Base-by-base conservation (phyloP, 345 rosid species). In the Populus ilicifolia region DNA sequence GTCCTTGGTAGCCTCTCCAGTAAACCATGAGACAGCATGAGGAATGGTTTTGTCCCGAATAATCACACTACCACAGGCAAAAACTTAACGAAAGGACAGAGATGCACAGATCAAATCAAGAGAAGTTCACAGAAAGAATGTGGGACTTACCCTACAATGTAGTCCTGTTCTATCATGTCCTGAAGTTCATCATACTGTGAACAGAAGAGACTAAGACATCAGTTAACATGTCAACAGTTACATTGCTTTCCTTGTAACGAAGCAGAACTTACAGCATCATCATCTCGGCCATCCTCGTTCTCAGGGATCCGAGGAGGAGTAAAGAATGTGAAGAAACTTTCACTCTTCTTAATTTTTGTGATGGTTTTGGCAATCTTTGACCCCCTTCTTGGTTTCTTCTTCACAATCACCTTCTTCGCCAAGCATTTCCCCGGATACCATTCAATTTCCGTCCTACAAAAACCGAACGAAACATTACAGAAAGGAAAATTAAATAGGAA, bases 401-500 rank as follows among this genome's bases (percentile, higher is more conserved):
- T 38, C 39, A 38, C 8, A 38, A 7, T 21, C 23, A 78, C 44
- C 72, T 78, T 78, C 66, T 78, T 73, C 27, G 81, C 72, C 50
- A 78, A 72, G 81, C 81, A 78, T 72, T 78, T 78, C 20, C 81
- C 81, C 8, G 76, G 76, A 66, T 14, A 72, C 81, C 81, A 78
- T 66, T 78, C 81, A 50, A 78, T 72, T 35, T 50, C 72, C 52
- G 81, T 78, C 72, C 81, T 78, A 67, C n/a, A 78, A 72, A 72
- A 50, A 65, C 20, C 43, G 43, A 8, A 17, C 0, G 21, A 46
- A 43, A 43, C 11, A 11, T 43, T 8, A 12, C 7, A 30, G 14
- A 46, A 65, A 65, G 29, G 30, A 75, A 39, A 75, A 35, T 46
- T 29, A 12, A 65, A 9, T 2, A 11, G n/a, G 29, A 33, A 29